A percentile compares a stretch with the other conserved stretches of the same genome.
These are phyloP conservation scores for Eimeria zaria DNA, from an alignment of 169 alveolate genomes.

Conservation along the genomic window DNA sequence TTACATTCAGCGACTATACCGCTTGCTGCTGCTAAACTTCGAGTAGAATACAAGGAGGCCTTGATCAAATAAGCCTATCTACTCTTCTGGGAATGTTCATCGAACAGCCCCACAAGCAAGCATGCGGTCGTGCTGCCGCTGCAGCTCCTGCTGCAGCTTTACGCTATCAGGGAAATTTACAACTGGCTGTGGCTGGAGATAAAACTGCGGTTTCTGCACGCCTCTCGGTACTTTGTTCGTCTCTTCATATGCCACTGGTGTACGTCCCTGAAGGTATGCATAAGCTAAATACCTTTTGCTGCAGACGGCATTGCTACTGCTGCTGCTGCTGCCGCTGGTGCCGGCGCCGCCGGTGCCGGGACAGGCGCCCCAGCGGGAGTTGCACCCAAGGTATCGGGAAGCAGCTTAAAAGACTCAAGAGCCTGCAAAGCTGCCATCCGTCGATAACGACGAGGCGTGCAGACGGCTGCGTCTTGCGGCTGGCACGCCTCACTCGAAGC, in stretches of 20 bases:
- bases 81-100: background rate
- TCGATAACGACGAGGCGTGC: constrained; percentile 51
- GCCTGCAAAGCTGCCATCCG: constrained; percentile 76
- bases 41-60: background rate
- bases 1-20: background rate
- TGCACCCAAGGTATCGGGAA: constrained; percentile 36
- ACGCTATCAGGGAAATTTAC: background rate
- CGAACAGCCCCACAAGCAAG: background rate
- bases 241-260: background rate
- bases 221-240: background rate
- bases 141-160: background rate
- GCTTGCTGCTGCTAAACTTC: background rate
- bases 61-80: background rate
- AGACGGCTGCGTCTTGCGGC: background rate
- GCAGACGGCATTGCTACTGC: constrained; percentile 6
- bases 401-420: constrained; percentile 67
- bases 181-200: background rate
- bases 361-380: background rate
- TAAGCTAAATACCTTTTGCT: background rate
- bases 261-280: background rate
- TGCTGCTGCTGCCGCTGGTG: constrained; percentile 19
- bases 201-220: background rate
- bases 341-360: background rate
- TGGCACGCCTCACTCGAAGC: constrained; percentile 36
- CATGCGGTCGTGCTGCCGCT: background rate